phyloP scores from a whole-genome alignment of 2,329 filamentous ascomycete species.

The Phaeophleospora eucalypticola region DNA sequence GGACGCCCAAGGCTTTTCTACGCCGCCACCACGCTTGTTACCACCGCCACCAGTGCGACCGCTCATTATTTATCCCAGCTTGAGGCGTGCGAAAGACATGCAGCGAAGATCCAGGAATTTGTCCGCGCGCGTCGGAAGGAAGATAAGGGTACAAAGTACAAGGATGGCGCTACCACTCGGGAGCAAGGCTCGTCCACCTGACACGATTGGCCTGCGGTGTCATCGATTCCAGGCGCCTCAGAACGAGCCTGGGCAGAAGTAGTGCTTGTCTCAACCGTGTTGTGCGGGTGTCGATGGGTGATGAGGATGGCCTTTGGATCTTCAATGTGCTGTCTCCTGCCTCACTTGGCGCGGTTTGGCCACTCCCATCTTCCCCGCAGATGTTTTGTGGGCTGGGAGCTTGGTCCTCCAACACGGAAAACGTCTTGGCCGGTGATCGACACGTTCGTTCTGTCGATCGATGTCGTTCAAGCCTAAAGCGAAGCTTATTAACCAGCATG shows the following conservation, averaged over 20 bases:
- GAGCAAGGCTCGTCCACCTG: background rate
- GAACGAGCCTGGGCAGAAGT: no score
- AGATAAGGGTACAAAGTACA: background rate
- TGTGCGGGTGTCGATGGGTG: no score
- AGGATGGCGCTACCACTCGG: background rate
- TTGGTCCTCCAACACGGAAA: background rate
- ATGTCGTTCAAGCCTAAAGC: background rate
- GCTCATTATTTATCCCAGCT: slow-evolving; percentile 14
- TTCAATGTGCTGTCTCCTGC: background rate
- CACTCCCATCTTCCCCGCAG: background rate
- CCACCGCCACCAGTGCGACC: slow-evolving; percentile 18
- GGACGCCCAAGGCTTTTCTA: slow-evolving; percentile 23
- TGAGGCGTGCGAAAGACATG: background rate
- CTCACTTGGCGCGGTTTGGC: background rate
- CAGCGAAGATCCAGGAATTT: background rate
- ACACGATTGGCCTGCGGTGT: background rate
- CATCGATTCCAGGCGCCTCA: no score
- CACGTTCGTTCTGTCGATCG: background rate
- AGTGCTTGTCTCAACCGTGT: no score
- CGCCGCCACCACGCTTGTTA: slow-evolving; percentile 10
- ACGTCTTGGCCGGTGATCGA: background rate
- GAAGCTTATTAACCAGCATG: background rate
- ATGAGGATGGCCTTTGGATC: background rate
- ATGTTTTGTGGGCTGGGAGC: background rate
- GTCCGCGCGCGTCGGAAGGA: background rate